Evolutionary conservation across 1,139 yeast species (phyloP).

Genomic region (Zygoascus hellenicus): DNA sequence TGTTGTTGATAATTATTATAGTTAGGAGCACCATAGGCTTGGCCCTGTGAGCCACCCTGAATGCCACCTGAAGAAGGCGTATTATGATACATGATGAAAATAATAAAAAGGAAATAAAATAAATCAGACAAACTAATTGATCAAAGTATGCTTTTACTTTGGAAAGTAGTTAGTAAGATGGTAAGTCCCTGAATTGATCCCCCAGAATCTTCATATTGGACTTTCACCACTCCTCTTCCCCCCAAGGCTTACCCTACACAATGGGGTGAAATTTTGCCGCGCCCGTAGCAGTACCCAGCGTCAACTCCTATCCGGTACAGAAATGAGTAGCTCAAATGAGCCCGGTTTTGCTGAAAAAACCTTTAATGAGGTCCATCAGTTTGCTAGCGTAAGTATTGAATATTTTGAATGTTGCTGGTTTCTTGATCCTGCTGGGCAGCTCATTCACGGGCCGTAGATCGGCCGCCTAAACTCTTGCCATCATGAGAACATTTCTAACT

Average conservation of each 20-base stretch:
- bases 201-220: too few species aligned
- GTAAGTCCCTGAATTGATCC: too few species aligned
- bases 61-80: too few species aligned
- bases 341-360: constrained; percentile 58
- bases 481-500: background rate
- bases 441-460: background rate
- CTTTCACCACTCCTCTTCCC: too few species aligned
- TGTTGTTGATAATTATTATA: background rate
- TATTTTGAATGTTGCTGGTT: background rate
- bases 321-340: background rate
- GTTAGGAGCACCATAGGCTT: background rate
- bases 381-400: constrained; percentile 22
- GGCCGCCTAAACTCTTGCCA: background rate
- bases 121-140: background rate
- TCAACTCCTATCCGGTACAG: too few species aligned
- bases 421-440: background rate
- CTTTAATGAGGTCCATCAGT: constrained; percentile 43
- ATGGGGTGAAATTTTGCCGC: too few species aligned
- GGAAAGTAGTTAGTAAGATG: too few species aligned
- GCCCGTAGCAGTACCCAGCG: too few species aligned
- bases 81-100: too few species aligned
- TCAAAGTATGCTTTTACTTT: background rate
- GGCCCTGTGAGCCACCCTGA: constrained; percentile 2
- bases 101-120: too few species aligned
- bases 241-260: too few species aligned